Conservation (phyloP, 2,329 filamentous ascomycete genomes). For the Exophiala viscosa region DNA sequence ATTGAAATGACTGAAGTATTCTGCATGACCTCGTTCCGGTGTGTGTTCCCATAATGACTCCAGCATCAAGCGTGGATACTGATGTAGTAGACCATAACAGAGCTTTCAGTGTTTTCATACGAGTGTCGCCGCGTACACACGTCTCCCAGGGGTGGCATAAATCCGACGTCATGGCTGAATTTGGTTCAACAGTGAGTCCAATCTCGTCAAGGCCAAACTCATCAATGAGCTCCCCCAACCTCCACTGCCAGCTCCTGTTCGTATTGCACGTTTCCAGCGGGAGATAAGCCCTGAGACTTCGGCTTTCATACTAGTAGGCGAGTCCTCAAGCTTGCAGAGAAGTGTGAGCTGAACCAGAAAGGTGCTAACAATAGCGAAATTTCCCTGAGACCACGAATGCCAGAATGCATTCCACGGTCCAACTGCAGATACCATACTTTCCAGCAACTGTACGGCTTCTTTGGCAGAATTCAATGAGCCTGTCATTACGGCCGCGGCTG, state of each 20-base stretch:
- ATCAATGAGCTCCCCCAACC: constrained; percentile 16
- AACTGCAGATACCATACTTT: constrained; percentile 11
- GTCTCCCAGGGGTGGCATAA: background rate
- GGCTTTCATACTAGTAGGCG: background rate
- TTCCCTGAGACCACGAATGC: constrained; percentile 19
- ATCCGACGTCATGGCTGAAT: background rate
- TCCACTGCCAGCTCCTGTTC: constrained; percentile 7
- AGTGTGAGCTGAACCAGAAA: constrained; percentile 10
- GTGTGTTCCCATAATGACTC: too few relatives aligned
- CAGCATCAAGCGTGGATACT: too few relatives aligned
- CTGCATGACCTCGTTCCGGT: too few relatives aligned
- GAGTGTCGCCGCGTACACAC: too few relatives aligned
- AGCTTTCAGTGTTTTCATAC: too few relatives aligned
- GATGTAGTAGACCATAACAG: too few relatives aligned
- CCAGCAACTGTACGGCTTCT: constrained; percentile 9
- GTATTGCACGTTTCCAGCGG: constrained; percentile 14
- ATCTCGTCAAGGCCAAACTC: constrained; percentile 10
- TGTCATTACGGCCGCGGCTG: constrained; percentile 8
- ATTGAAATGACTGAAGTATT: too few relatives aligned
- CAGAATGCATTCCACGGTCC: constrained; percentile 15
- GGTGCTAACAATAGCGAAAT: constrained; percentile 15
- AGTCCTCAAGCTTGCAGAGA: background rate
- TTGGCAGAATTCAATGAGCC: constrained; percentile 10
- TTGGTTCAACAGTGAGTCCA: constrained; percentile 7
- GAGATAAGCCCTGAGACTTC: constrained; percentile 9